Base-by-base conservation (phyloP, 768 basidiomycete genomes). In the Ramaria rubella region DNA sequence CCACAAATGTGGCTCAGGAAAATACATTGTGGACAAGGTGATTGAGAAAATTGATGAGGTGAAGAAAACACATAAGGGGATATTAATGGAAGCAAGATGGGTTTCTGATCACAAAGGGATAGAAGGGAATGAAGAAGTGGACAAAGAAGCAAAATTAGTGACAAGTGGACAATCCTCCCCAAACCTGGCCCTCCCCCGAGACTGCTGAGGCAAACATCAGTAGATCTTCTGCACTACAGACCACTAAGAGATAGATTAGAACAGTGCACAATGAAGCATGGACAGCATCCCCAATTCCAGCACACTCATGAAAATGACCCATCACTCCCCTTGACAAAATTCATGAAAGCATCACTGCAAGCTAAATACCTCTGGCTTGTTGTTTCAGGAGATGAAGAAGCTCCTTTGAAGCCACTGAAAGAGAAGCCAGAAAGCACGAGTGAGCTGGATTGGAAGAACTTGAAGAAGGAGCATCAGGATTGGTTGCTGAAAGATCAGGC, bases 191-290 rank as follows among this genome's bases (percentile, higher is more conserved):
- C 58, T 59, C 21, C 57, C 57, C 8, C 23, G 21, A 8, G 19
- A 19, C 54, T 50, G 54, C 24, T 30, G 27, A 11, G 21, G 19
- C n/a, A 23, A 23, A 6, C 9, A 17, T 30, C 26, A 67, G 64
- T 46, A 57, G 49, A 11, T 57, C 65, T 1, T 59, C 63, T 9
- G 49, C 62, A 4, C 15, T 38, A 3, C 61, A 63, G 27, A 45
- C 57, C 52, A 43, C 12, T 49, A 40, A 21, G 34, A 50, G 8
- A 40, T 36, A 15, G 43, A 26, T 7, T 46, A 56, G 31, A 34
- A 3, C 1, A 8, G 53, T 21, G n/a, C n/a, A n/a, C n/a, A n/a
- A n/a, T n/a, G n/a, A n/a, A n/a, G n/a, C n/a, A n/a, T n/a, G n/a
- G n/a, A n/a, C n/a, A n/a, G n/a, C n/a, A n/a, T n/a, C n/a, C n/a